Conservation (phyloP, 176 grass and related monocot species). For the Aegilops bicornis region DNA sequence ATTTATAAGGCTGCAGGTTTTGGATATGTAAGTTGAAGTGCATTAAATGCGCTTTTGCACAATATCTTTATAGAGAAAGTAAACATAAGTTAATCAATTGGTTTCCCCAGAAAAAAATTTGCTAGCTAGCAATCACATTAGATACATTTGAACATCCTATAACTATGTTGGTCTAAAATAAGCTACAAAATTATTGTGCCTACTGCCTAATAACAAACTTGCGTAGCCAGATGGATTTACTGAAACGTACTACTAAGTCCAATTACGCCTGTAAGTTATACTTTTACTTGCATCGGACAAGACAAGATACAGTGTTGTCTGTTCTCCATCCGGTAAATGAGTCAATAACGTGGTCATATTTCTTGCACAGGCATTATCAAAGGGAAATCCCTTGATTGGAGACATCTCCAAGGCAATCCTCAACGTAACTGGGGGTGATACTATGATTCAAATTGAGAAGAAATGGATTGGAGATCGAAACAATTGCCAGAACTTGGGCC, state of each 20-base stretch:
- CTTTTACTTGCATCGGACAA: not conserved
- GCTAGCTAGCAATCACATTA: not conserved
- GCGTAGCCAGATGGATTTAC: not conserved
- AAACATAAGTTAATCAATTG: not conserved
- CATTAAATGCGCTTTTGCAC: not conserved
- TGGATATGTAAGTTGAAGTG: conserved; percentile 50
- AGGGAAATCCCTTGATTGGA: conserved; percentile 28
- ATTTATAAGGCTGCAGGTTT: conserved; percentile 59
- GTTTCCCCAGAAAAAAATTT: not conserved
- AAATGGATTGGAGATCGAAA: conserved; percentile 43
- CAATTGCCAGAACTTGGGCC: conserved; percentile 27
- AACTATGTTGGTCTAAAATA: not conserved
- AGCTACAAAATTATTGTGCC: not conserved
- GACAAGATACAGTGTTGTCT: not conserved
- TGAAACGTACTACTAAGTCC: not conserved
- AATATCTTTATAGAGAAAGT: not conserved
- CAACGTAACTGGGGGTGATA: conserved; percentile 48
- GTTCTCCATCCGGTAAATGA: not conserved
- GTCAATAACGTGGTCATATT: not conserved
- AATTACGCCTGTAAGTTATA: not conserved
- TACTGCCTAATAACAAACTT: not conserved
- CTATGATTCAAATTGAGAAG: conserved; percentile 36
- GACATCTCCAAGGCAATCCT: conserved; percentile 60
- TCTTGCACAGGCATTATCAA: conserved; percentile 46
- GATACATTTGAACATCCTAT: not conserved